Base-by-base conservation (phyloP, 495 filamentous ascomycete genomes). In the Evernia prunastri region DNA sequence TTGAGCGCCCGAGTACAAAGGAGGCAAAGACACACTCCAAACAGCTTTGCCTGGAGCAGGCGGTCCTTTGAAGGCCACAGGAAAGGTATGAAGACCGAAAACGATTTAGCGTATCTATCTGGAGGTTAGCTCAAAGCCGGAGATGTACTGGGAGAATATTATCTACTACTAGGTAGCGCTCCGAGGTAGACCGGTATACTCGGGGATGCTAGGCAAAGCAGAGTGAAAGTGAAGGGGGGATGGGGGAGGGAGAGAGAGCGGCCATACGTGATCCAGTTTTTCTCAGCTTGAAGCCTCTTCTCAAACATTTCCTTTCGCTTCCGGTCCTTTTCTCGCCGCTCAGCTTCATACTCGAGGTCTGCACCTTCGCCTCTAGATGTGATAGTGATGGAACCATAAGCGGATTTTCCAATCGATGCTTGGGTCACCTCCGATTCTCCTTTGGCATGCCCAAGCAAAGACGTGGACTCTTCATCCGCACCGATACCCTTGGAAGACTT, bases 221-320 rank as follows among this genome's bases (percentile, higher is more conserved):
- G 7, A n/a, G 10, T 33, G 17, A 23, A 56, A 3, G 15, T 59
- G 0, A 1, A 17, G 49, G 49, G 43, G 11, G 23, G 37, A 5
- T 37, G 42, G n/a, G 25, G 31, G 31, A 36, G 40, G 23, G 13
- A 8, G 25, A 43, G 31, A 36, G 40, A 17, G 13, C 7, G 18
- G 10, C 58, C 80, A 66, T 87, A 88, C 18, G 79, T 80, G 63
- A 83, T 79, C 84, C 85, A 88, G 65, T 81, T 87, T 2, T 85
- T 86, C 64, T 84, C 80, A 61, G 82, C 78, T 65, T 82, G 79
- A 23, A 87, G 73, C 31, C 81, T 75, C 65, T 86, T 84, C 60
- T 81, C 75, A 73, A 85, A 13, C 10, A 31, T 0, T 53, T 53
- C 25, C 6, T 29, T 29, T 23, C 27, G 17, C 12, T 23, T 10